These are phyloP conservation scores for Meyerozyma smithsonii DNA, from an alignment of 1,139 yeast genomes.

Conservation along the genomic window DNA sequence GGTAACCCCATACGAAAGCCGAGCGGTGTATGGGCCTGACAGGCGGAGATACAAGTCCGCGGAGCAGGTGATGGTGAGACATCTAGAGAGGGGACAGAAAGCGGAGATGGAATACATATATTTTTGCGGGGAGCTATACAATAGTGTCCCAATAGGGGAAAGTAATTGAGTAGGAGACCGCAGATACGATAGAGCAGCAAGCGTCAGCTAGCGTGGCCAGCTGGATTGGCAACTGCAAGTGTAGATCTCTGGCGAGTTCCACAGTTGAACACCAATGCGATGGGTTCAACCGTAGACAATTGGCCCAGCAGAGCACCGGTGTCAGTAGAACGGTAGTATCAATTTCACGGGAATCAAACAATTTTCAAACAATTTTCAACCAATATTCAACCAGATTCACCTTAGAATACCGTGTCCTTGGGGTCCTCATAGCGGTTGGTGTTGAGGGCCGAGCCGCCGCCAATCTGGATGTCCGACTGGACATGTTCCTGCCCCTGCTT, in stretches of 20 bases:
- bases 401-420: conserved; percentile 27
- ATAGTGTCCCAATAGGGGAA: neutral
- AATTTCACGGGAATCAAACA: no score
- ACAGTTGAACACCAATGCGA: no score
- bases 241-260: no score
- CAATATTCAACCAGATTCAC: neutral
- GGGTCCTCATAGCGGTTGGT: conserved; percentile 26
- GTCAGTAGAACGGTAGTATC: no score
- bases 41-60: neutral
- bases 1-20: no score
- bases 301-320: no score
- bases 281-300: no score
- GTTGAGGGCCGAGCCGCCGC: conserved; percentile 19
- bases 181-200: no score
- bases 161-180: neutral
- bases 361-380: no score
- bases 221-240: no score
- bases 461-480: conserved; percentile 20
- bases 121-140: neutral
- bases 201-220: no score
- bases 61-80: neutral
- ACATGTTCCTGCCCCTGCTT: conserved; percentile 8
- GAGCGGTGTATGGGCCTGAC: no score
- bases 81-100: neutral
- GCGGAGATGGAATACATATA: neutral